phyloP scores from a whole-genome alignment of 306 rosid genomes.

The Hippophae rhamnoides region DNA sequence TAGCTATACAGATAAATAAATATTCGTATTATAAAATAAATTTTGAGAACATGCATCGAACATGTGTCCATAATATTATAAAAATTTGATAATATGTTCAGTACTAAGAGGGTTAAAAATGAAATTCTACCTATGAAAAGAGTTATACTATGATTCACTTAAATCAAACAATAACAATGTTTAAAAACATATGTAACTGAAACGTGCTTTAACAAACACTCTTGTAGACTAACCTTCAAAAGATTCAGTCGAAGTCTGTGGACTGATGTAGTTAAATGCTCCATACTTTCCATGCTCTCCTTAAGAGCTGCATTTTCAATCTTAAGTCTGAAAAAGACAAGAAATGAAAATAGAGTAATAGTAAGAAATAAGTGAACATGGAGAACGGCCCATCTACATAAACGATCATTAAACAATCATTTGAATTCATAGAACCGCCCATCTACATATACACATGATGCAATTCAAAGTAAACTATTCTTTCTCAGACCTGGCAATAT shows the following conservation, averaged over 20 bases:
- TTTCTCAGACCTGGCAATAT: conserved; percentile 71
- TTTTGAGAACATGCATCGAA: too few relatives aligned
- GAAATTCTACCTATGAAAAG: too few relatives aligned
- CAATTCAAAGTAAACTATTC: conserved; percentile 18
- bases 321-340: conserved; percentile 42
- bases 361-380: conserved; percentile 3
- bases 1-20: too few relatives aligned
- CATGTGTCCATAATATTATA: too few relatives aligned
- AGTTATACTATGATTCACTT: too few relatives aligned
- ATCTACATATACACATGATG: conserved; percentile 17
- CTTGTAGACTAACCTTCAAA: conserved; percentile 35
- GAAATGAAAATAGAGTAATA: conserved; percentile 7
- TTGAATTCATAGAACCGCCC: conserved; percentile 15
- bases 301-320: conserved; percentile 78
- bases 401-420: neutral
- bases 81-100: too few relatives aligned
- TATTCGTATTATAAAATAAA: too few relatives aligned
- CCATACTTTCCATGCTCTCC: conserved; percentile 81
- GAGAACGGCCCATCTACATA: neutral
- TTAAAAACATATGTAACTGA: neutral
- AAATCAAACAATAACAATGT: neutral
- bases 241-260: conserved; percentile 82
- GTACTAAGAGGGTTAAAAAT: neutral
- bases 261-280: conserved; percentile 54
- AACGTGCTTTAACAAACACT: neutral